Evolutionary conservation across 1,139 yeast species (phyloP).

Genomic region (Candida mesenterica): DNA sequence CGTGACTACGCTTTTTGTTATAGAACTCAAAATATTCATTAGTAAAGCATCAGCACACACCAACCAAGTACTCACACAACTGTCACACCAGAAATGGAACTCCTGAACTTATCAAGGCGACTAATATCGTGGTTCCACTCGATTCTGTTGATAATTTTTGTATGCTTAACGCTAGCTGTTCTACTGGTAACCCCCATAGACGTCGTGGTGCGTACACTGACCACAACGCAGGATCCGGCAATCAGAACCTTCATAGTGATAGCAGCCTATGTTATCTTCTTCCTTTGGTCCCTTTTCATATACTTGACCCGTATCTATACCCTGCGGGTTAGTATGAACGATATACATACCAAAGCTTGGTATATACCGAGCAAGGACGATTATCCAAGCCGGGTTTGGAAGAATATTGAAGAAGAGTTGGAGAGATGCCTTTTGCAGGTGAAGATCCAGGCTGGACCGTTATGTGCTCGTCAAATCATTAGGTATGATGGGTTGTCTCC

Average conservation of each 20-base stretch:
- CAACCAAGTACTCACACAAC: neutral
- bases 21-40: too few relatives aligned
- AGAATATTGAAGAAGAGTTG: conserved; percentile 37
- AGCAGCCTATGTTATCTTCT: conserved; percentile 64
- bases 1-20: too few relatives aligned
- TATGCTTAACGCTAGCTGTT: conserved; percentile 48
- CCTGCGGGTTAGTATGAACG: conserved; percentile 58
- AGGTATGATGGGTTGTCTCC: conserved; percentile 66
- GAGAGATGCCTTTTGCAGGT: conserved; percentile 45
- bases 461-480: conserved; percentile 34
- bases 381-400: conserved; percentile 50
- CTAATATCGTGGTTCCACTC: conserved; percentile 54
- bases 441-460: conserved; percentile 51
- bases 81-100: neutral
- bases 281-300: conserved; percentile 47
- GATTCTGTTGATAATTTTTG: conserved; percentile 45
- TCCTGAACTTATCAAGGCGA: conserved; percentile 31
- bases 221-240: conserved; percentile 48
- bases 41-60: too few relatives aligned
- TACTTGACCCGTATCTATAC: conserved; percentile 56
- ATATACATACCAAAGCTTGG: conserved; percentile 63
- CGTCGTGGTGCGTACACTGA: conserved; percentile 63
- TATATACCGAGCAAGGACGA: conserved; percentile 72
- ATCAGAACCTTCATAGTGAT: conserved; percentile 75
- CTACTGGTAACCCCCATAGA: conserved; percentile 73